Percentiles rank a stretch among this genome's conserved stretches.
phyloP scores from a whole-genome alignment of 2,329 filamentous ascomycete genomes.

The Arthrobotrys megalospora region DNA sequence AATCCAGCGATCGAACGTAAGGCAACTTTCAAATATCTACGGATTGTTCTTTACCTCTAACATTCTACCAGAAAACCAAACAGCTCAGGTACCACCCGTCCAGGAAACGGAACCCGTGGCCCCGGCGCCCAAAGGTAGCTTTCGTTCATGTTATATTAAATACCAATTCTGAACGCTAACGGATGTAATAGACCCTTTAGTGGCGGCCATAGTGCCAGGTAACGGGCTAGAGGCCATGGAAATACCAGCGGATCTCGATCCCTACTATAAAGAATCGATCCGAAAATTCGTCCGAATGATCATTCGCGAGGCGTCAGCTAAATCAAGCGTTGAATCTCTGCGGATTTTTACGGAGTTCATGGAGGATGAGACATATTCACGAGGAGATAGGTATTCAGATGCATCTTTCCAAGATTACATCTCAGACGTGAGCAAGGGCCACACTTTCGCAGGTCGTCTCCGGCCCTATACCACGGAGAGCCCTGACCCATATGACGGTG shows the following conservation, averaged over 20 bases:
- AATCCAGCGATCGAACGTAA: slow-evolving; percentile 34
- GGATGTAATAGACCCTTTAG: neutral
- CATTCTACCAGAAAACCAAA: slow-evolving; percentile 26
- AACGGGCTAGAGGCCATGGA: slow-evolving; percentile 43
- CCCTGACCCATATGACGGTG: slow-evolving; percentile 49
- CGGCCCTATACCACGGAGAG: slow-evolving; percentile 53
- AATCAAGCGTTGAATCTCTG: slow-evolving; percentile 63
- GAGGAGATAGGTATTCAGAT: slow-evolving; percentile 63
- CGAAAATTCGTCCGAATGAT: slow-evolving; percentile 64
- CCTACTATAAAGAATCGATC: slow-evolving; percentile 64
- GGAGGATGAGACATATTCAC: slow-evolving; percentile 64
- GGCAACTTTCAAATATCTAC: neutral
- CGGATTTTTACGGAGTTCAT: slow-evolving; percentile 64
- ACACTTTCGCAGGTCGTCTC: slow-evolving; percentile 45
- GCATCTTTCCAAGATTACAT: slow-evolving; percentile 57
- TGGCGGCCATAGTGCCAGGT: neutral
- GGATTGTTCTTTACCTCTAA: neutral
- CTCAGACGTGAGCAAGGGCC: slow-evolving; percentile 48
- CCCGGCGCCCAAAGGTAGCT: slow-evolving; percentile 32
- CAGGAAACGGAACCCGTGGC: slow-evolving; percentile 15
- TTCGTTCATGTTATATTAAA: neutral
- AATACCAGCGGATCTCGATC: slow-evolving; percentile 61
- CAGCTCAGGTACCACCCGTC: slow-evolving; percentile 4
- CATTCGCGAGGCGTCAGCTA: slow-evolving; percentile 62
- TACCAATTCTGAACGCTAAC: slow-evolving; percentile 3